phyloP scores from a whole-genome alignment of 108 stramenopile species.

The Pseudonitzschia multistriata region DNA sequence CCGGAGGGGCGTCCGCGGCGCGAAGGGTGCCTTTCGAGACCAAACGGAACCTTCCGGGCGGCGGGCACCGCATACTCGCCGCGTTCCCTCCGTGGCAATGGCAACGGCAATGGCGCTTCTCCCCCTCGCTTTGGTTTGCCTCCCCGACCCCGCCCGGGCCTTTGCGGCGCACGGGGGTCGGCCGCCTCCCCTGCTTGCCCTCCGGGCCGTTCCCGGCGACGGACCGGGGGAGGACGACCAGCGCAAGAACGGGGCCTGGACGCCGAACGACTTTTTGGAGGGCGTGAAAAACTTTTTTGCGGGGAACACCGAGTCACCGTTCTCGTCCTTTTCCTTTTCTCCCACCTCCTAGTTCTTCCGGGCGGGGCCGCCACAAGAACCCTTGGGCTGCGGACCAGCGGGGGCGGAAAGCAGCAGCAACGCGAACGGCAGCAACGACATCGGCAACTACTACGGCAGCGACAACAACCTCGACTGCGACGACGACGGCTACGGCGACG shows the following conservation, averaged over 20 bases:
- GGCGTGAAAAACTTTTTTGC: not conserved
- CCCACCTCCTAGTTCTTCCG: too few species aligned
- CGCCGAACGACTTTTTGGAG: not conserved
- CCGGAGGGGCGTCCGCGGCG: too few species aligned
- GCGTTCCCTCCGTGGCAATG: not conserved
- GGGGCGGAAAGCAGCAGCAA: not conserved
- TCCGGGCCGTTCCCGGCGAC: not conserved
- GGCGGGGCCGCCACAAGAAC: too few species aligned
- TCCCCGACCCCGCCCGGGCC: too few species aligned
- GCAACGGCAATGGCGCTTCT: not conserved
- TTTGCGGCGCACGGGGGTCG: too few species aligned
- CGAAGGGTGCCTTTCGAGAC: too few species aligned
- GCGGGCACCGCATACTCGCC: too few species aligned
- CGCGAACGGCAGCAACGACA: not conserved
- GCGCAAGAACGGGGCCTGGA: not conserved
- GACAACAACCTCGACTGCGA: conserved; percentile 3
- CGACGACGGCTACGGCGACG: conserved; percentile 6
- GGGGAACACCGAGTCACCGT: too few species aligned
- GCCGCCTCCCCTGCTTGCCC: too few species aligned
- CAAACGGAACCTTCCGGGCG: too few species aligned
- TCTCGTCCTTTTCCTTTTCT: too few species aligned
- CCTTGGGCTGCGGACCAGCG: not conserved
- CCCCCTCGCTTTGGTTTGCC: not conserved
- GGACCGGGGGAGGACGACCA: not conserved
- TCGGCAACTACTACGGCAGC: not conserved